Percentiles rank a stretch among this genome's conserved stretches.
Evolutionary conservation across 2,329 filamentous ascomycete genomes (phyloP).

Genomic region (Cladosporium colombiae): DNA sequence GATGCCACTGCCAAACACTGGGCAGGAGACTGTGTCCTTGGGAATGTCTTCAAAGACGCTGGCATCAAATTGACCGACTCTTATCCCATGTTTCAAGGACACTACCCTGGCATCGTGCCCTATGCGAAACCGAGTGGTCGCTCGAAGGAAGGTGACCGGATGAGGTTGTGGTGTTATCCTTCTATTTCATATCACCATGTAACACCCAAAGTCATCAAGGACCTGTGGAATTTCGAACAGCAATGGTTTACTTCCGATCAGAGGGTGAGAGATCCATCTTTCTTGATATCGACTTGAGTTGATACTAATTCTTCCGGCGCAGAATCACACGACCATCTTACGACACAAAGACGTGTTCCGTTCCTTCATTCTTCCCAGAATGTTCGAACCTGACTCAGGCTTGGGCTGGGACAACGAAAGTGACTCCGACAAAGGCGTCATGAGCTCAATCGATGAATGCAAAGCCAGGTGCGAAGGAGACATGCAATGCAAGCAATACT

Average conservation of each 20-base stretch:
- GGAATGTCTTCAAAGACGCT: conserved; percentile 23
- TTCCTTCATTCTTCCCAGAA: conserved; percentile 28
- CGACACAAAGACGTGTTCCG: conserved; percentile 30
- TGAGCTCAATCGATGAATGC: conserved; percentile 26
- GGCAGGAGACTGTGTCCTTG: conserved; percentile 28
- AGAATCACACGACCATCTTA: conserved; percentile 21
- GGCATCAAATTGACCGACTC: conserved; percentile 22
- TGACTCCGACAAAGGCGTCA: conserved; percentile 23
- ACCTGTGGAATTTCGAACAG: conserved; percentile 27
- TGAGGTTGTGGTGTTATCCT: conserved; percentile 26
- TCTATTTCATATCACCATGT: conserved; percentile 27
- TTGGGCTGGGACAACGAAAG: conserved; percentile 31
- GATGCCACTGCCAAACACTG: conserved; percentile 24
- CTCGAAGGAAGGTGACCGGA: conserved; percentile 28
- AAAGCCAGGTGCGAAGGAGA: conserved; percentile 25
- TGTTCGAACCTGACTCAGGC: conserved; percentile 18
- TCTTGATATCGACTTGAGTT: neutral
- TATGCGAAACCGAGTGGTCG: neutral
- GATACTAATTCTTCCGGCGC: neutral
- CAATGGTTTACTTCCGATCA: conserved; percentile 13
- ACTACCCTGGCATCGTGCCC: conserved; percentile 8
- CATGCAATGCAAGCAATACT: conserved; percentile 28
- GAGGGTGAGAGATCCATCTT: neutral
- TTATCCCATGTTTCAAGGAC: conserved; percentile 27
- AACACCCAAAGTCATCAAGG: conserved; percentile 21